A percentile compares a stretch with the other conserved stretches of the same genome.
Evolutionary conservation across 1,284 basidiomycete species (phyloP).

Genomic region (Mycena sp.): DNA sequence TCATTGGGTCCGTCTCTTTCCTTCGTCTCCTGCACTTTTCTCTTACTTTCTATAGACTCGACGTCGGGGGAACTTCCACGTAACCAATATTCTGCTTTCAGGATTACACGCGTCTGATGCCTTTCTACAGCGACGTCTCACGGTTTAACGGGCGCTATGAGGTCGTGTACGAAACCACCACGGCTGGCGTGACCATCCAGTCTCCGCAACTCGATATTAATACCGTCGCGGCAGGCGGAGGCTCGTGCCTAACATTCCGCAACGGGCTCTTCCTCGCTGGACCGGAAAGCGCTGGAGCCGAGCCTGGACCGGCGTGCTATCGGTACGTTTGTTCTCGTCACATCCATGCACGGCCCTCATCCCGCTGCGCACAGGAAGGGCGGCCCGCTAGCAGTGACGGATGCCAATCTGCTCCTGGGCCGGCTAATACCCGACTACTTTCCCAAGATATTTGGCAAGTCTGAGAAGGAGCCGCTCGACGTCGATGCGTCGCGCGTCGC

Average conservation of each 20-base stretch:
- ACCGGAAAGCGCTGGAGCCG: constrained; percentile 85
- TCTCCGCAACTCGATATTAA: constrained; percentile 91
- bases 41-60: constrained; percentile 55
- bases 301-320: constrained; percentile 88
- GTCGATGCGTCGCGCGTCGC: constrained; percentile 67
- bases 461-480: constrained; percentile 86
- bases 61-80: constrained; percentile 90
- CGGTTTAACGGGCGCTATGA: constrained; percentile 89
- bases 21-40: not conserved
- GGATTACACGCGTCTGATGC: not conserved
- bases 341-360: constrained; percentile 1
- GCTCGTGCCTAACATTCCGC: constrained; percentile 82
- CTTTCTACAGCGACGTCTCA: constrained; percentile 71
- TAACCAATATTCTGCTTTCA: not conserved
- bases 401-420: constrained; percentile 87
- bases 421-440: constrained; percentile 87
- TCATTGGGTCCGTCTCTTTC: constrained; percentile 71
- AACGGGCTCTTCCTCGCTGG: constrained; percentile 88
- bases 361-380: constrained; percentile 67
- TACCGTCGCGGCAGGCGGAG: constrained; percentile 90
- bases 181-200: constrained; percentile 90
- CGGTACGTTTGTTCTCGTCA: constrained; percentile 50
- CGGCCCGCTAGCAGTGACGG: constrained; percentile 86
- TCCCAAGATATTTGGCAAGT: constrained; percentile 89
- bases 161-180: constrained; percentile 90